Percentiles rank a stretch among this genome's conserved stretches.
These are phyloP conservation scores for Globisporangium takayamanum DNA, from an alignment of 352 stramenopile species.

Conservation along the genomic window DNA sequence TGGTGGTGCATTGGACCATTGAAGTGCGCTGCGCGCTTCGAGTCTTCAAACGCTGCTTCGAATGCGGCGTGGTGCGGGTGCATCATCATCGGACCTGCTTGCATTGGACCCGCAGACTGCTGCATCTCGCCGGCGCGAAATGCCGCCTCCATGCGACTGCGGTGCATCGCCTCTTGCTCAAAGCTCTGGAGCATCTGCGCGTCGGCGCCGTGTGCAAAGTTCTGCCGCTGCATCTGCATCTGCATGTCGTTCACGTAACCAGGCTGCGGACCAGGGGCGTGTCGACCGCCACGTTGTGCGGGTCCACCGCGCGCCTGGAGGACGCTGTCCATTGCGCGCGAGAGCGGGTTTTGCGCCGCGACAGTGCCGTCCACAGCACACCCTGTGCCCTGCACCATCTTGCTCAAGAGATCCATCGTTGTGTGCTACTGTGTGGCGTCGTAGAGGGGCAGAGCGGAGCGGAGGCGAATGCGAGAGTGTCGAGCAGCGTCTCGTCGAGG, in stretches of 20 bases:
- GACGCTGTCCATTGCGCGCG: constrained; percentile 69
- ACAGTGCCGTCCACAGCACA: constrained; percentile 80
- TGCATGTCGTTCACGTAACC: constrained; percentile 36
- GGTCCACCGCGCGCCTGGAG: constrained; percentile 43
- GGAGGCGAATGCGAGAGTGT: not conserved
- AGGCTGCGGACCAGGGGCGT: constrained; percentile 24
- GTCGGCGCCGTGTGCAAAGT: constrained; percentile 41
- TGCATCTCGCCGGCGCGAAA: constrained; percentile 39
- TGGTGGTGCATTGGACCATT: constrained; percentile 38
- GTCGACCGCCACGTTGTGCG: constrained; percentile 11
- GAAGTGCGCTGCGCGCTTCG: constrained; percentile 19
- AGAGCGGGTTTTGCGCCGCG: constrained; percentile 79
- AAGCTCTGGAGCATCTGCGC: constrained; percentile 53
- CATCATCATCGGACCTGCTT: constrained; percentile 19
- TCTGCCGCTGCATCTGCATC: constrained; percentile 72
- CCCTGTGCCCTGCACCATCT: constrained; percentile 77
- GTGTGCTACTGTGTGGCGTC: not conserved
- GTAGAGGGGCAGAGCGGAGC: too few species aligned
- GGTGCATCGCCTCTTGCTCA: constrained; percentile 58
- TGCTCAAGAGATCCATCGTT: constrained; percentile 75
- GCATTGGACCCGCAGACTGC: constrained; percentile 7
- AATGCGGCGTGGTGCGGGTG: constrained; percentile 55
- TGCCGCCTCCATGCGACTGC: constrained; percentile 58
- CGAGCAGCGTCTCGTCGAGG: too few species aligned
- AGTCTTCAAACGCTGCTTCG: constrained; percentile 47